A percentile compares a stretch with the other conserved stretches of the same genome.
phyloP scores from a whole-genome alignment of 2,329 filamentous ascomycete genomes.

The Fusarium tanahbumbuense region DNA sequence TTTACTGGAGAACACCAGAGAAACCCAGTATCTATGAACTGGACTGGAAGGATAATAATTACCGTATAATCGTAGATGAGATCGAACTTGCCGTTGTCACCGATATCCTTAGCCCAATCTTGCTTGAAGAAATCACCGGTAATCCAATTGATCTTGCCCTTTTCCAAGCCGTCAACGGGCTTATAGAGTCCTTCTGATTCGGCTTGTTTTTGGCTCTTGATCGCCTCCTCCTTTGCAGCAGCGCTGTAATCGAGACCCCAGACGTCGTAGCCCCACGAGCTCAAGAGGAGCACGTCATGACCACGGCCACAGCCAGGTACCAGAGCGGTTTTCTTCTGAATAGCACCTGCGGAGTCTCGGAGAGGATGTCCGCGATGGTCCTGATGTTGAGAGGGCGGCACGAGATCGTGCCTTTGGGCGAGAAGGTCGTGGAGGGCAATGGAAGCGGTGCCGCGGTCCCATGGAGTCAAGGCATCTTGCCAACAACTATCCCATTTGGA shows the following conservation, averaged over 20 bases:
- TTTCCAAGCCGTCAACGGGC: slow-evolving; percentile 52
- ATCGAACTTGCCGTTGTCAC: slow-evolving; percentile 68
- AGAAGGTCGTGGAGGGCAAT: slow-evolving; percentile 66
- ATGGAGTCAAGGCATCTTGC: slow-evolving; percentile 60
- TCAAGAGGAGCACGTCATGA: slow-evolving; percentile 82
- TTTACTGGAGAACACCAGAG: slow-evolving; percentile 8
- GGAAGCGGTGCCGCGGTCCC: slow-evolving; percentile 67
- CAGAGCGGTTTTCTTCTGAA: slow-evolving; percentile 62
- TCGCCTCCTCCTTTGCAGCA: slow-evolving; percentile 59
- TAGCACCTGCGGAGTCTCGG: slow-evolving; percentile 39
- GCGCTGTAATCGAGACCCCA: slow-evolving; percentile 77
- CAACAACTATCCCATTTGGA: slow-evolving; percentile 62
- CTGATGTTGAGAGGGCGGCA: slow-evolving; percentile 52
- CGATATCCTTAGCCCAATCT: slow-evolving; percentile 62
- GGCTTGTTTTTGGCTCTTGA: slow-evolving; percentile 55
- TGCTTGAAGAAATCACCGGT: slow-evolving; percentile 75
- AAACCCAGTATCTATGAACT: not conserved
- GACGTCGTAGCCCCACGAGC: slow-evolving; percentile 80
- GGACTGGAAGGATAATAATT: slow-evolving; percentile 26
- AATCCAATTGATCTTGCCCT: slow-evolving; percentile 67
- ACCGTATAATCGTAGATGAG: slow-evolving; percentile 74
- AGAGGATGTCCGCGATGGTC: slow-evolving; percentile 48
- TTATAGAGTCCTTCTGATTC: slow-evolving; percentile 58
- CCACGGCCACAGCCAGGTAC: slow-evolving; percentile 87
- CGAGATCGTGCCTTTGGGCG: slow-evolving; percentile 57